Conservation (phyloP, 2,329 filamentous ascomycete species). For the Acephala macrosclerotiorum region DNA sequence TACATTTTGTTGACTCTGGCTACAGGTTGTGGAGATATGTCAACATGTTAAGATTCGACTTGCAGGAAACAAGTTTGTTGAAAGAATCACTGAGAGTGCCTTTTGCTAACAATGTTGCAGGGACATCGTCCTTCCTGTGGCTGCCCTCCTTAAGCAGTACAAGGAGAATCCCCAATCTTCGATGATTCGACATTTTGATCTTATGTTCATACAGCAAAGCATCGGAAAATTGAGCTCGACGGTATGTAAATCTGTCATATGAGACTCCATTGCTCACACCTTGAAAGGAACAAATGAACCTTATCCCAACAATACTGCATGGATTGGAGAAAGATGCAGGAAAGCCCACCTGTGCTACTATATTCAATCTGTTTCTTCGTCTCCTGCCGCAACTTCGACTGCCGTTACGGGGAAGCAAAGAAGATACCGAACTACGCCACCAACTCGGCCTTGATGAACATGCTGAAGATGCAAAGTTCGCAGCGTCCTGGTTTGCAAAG, state of each 20-base stretch:
- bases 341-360: constrained; percentile 62
- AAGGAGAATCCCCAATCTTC: constrained; percentile 73
- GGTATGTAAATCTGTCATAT: constrained; percentile 44
- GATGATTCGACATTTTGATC: constrained; percentile 86
- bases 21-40: constrained; percentile 70
- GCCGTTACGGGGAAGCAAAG: constrained; percentile 78
- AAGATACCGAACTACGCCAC: constrained; percentile 74
- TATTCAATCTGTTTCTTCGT: constrained; percentile 85
- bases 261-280: constrained; percentile 31
- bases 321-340: constrained; percentile 68
- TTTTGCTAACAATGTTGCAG: constrained; percentile 24
- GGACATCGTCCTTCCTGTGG: constrained; percentile 80
- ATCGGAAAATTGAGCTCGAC: constrained; percentile 64
- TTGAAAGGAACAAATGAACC: constrained; percentile 68
- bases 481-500: constrained; percentile 79
- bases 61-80: constrained; percentile 44
- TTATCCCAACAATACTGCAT: constrained; percentile 74
- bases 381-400: constrained; percentile 75
- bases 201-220: constrained; percentile 89
- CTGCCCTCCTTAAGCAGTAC: constrained; percentile 87
- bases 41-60: constrained; percentile 72
- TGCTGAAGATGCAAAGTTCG: constrained; percentile 72
- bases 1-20: constrained; percentile 17
- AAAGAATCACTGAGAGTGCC: background rate
- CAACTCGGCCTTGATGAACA: constrained; percentile 69